Percentiles rank a stretch among this genome's conserved stretches.
phyloP scores from a whole-genome alignment of 2,329 filamentous ascomycete genomes.

The Sporothrix inflata region DNA sequence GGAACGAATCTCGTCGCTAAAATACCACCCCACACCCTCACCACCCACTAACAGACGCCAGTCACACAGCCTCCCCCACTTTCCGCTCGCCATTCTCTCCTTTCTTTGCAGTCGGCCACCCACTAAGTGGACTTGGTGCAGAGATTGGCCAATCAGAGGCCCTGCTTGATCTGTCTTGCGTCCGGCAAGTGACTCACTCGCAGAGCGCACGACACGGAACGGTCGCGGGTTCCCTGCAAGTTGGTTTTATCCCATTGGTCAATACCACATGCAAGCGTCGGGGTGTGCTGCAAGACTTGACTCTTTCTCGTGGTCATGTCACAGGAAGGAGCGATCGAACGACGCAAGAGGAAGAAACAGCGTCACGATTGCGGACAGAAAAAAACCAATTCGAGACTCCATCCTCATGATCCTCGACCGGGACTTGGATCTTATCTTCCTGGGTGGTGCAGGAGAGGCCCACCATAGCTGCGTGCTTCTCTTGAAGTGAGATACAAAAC shows the following conservation, averaged over 20 bases:
- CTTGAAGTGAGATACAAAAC: no score
- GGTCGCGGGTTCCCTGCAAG: constrained; percentile 18
- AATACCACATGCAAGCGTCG: neutral
- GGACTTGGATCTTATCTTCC: constrained; percentile 7
- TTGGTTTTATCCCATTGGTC: constrained; percentile 15
- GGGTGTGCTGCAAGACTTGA: neutral
- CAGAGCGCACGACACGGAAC: constrained; percentile 4
- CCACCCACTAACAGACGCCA: neutral
- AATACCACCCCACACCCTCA: constrained; percentile 8
- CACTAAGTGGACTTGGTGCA: neutral
- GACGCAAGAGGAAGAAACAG: neutral
- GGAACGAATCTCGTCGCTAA: constrained; percentile 13
- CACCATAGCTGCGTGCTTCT: neutral
- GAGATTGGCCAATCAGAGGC: constrained; percentile 20
- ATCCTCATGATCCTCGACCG: neutral
- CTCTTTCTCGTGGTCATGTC: constrained; percentile 13
- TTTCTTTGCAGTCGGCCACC: neutral
- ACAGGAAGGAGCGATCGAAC: constrained; percentile 19
- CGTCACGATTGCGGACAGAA: neutral
- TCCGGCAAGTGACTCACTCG: constrained; percentile 26
- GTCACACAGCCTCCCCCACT: constrained; percentile 24
- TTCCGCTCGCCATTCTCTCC: constrained; percentile 3
- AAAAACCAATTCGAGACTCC: constrained; percentile 8
- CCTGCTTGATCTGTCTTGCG: neutral
- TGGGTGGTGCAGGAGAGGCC: neutral